Evolutionary conservation across 805 yeast species (phyloP).

Genomic region (Cyberlindnera saturnus): DNA sequence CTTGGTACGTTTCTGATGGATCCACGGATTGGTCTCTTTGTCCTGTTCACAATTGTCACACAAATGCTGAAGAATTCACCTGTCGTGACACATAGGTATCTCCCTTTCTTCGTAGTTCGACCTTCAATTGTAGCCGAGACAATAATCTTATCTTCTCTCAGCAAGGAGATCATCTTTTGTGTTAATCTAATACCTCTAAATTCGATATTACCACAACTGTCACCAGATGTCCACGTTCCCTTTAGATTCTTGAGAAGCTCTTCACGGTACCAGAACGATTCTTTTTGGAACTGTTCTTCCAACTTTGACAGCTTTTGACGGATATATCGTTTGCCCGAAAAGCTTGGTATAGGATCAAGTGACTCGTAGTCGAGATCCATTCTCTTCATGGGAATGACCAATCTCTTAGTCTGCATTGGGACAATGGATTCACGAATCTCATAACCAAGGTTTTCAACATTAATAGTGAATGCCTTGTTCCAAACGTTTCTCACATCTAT

Average conservation of each 20-base stretch:
- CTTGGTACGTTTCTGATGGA: constrained; percentile 54
- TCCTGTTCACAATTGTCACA: constrained; percentile 45
- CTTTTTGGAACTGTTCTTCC: constrained; percentile 51
- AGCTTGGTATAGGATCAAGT: constrained; percentile 60
- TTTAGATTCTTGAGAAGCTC: constrained; percentile 48
- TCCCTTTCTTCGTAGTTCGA: constrained; percentile 21
- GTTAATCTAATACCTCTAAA: constrained; percentile 60
- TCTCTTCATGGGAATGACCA: constrained; percentile 66
- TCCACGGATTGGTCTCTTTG: constrained; percentile 40
- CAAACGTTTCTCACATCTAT: constrained; percentile 81
- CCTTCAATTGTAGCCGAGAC: constrained; percentile 28
- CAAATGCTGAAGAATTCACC: constrained; percentile 48
- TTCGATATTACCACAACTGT: constrained; percentile 54
- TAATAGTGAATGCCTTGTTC: constrained; percentile 45
- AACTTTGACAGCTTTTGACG: constrained; percentile 42
- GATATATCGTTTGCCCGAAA: constrained; percentile 65
- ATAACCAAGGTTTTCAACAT: constrained; percentile 28
- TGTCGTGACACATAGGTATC: constrained; percentile 29
- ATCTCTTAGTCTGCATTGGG: constrained; percentile 46
- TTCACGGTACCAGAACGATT: constrained; percentile 78
- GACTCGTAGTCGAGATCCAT: constrained; percentile 37
- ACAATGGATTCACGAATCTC: constrained; percentile 26
- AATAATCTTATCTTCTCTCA: constrained; percentile 44
- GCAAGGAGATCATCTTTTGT: constrained; percentile 49
- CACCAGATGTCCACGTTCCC: constrained; percentile 59